Conservation (phyloP, 495 filamentous ascomycete genomes). For the Amorphotheca resinae region DNA sequence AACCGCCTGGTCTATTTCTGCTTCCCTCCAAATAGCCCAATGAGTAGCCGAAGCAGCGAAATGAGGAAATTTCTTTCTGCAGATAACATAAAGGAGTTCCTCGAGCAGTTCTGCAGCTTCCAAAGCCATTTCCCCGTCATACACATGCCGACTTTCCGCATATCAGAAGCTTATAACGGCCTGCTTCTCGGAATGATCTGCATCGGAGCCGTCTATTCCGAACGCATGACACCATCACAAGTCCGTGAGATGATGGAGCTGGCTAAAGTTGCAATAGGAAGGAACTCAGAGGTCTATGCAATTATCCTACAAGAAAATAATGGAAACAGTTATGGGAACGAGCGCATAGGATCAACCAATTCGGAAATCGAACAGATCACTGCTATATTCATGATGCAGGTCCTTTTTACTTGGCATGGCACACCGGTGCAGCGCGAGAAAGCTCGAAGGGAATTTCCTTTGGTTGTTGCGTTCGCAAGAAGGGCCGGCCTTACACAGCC, state of each 20-base stretch:
- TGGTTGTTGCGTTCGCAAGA: slow-evolving; percentile 38
- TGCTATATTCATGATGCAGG: slow-evolving; percentile 41
- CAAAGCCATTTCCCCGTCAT: slow-evolving; percentile 58
- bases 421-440: slow-evolving; percentile 42
- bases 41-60: slow-evolving; percentile 24
- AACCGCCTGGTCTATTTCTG: slow-evolving; percentile 40
- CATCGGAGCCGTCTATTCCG: slow-evolving; percentile 55
- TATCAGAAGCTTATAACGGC: slow-evolving; percentile 44
- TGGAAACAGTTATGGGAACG: slow-evolving; percentile 23
- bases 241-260: slow-evolving; percentile 48
- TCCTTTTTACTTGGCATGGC: slow-evolving; percentile 52
- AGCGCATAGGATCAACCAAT: slow-evolving; percentile 21
- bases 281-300: slow-evolving; percentile 34
- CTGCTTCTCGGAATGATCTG: slow-evolving; percentile 50
- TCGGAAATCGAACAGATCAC: slow-evolving; percentile 47
- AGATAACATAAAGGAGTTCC: slow-evolving; percentile 48
- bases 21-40: slow-evolving; percentile 30
- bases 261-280: slow-evolving; percentile 34
- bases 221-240: slow-evolving; percentile 35
- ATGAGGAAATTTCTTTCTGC: slow-evolving; percentile 41
- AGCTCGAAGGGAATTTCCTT: slow-evolving; percentile 38
- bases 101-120: slow-evolving; percentile 48
- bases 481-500: slow-evolving; percentile 37
- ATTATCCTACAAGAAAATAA: slow-evolving; percentile 24
- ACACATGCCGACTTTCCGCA: slow-evolving; percentile 53